Base-by-base conservation (phyloP, 2,329 filamentous ascomycete species). In the Ceratocystis cubensis region DNA sequence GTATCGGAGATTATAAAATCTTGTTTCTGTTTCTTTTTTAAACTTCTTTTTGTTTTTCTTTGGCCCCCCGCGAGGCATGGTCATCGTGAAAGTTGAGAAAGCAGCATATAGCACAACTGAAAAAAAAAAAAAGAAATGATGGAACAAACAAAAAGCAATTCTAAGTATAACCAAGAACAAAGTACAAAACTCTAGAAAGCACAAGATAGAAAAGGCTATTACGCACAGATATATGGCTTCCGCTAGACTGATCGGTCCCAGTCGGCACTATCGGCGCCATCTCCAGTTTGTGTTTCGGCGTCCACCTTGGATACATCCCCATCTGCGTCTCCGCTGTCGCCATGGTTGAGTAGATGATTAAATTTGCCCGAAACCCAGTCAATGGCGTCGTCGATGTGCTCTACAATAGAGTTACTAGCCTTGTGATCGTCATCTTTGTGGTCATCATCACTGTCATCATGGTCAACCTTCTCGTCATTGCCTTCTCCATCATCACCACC, bases 311-410 rank as follows among this genome's bases (percentile, higher is more conserved):
- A 41, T 41, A 15, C 3, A 41, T 41, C 37, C 10, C 28, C 56
- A 33, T 61, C 25, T 7, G 28, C 56, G 2, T 33, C 17, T 17
- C 30, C 30, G 25, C 13, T 33, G 37, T 37, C 37, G 20, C 28
- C 61, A 15, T 44, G 33, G n/a, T 62, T 46, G 25, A 62, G n/a
- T 20, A 78, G 73, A 44, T 78, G 73, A 41, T 74, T 75, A 13
- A 82, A 71, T 69, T 82, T 78, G 45, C 76, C 78, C 1, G 75
- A 78, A 13, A 84, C 70, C 81, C 81, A 84, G 62, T 80, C 75
- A 79, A 80, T 83, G 44, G 79, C 75, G 3, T 74, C 73, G 68
- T 78, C 72, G 17, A 74, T 70, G 1, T 71, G 69, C 5, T 71
- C 68, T 22, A 70, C 70, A 33, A 72, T 67, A n/a, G 73, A 72